Base-by-base conservation (phyloP, 768 basidiomycete genomes). In the Panaeolus papilionaceus region DNA sequence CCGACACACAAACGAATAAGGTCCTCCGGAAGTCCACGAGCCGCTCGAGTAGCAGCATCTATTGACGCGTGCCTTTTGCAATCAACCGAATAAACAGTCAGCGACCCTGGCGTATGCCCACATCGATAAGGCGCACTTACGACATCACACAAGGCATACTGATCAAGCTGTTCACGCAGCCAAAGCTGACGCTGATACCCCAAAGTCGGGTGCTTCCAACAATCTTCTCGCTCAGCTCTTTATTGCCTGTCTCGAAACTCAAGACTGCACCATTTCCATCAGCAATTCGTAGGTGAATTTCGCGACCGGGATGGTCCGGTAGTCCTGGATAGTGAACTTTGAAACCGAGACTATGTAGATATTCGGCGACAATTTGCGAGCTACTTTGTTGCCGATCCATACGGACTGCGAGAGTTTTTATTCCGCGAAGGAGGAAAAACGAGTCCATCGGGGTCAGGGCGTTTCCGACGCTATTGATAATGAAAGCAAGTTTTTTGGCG, bases 61-160 rank as follows among this genome's bases (percentile, higher is more conserved):
- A 99, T 99, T 44, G 98, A 99, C 26, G 98, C 96, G 77, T 99
- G 98, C 18, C 97, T 97, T 71, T 65, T 64, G 23, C 62, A 62
- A 54, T 23, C 64, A 67, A 37, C 20, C 63, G 33, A 14, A 68
- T 73, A 37, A 69, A 62, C 66, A 18, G 20, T 49, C 20, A 49
- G 54, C 63, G 65, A 70, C 51, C 64, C 69, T 68, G 47, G 67
- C 39, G 33, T 33, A 39, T 67, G 33, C 67, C 63, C 64, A 63
- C 68, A 65, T 64, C 38, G 40, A 65, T 70, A 62, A 12, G 37
- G 65, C 40, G 40, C 5, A 92, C 96, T 82, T 79, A 99, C 97
- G 96, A 98, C 98, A 99, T 99, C 73, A 95, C 89, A 77, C 98
- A 99, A 42, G 98, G 98, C 97, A 99, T 98, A 70, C 93, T 95